A percentile compares a stretch with the other conserved stretches of the same genome.
Evolutionary conservation across 2,329 filamentous ascomycete species (phyloP).

Genomic region (Pseudogymnoascus sp.): DNA sequence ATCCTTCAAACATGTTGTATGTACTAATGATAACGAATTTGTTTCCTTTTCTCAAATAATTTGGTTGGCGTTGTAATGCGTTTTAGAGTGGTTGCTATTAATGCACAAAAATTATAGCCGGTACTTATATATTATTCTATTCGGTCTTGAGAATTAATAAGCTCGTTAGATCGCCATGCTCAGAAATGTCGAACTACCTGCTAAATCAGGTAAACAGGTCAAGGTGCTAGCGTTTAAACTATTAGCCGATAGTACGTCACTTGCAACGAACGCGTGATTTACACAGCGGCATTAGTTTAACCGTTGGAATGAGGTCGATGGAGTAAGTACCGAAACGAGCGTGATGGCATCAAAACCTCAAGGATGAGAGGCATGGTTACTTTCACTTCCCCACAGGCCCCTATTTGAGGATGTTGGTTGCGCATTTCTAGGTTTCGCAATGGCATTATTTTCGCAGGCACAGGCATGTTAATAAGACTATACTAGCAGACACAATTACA

Average conservation of each 20-base stretch:
- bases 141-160: background rate
- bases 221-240: background rate
- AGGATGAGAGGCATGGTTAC: too few relatives aligned
- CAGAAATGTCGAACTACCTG: background rate
- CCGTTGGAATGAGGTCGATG: background rate
- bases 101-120: background rate
- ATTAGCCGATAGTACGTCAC: background rate
- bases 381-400: too few relatives aligned
- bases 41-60: background rate
- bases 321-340: too few relatives aligned
- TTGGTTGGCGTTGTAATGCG: too few relatives aligned
- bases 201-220: background rate
- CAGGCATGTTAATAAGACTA: too few relatives aligned
- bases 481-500: too few relatives aligned
- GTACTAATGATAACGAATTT: background rate
- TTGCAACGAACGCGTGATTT: background rate
- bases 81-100: background rate
- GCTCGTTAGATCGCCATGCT: background rate
- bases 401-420: too few relatives aligned
- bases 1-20: slow-evolving; percentile 32
- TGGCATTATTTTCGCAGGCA: too few relatives aligned
- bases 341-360: too few relatives aligned
- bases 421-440: too few relatives aligned
- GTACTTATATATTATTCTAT: background rate
- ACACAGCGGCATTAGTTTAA: background rate